These are phyloP conservation scores for Pleurozium schreberi DNA, from an alignment of 225 moss, liverwort and hornwort species.

Conservation along the genomic window DNA sequence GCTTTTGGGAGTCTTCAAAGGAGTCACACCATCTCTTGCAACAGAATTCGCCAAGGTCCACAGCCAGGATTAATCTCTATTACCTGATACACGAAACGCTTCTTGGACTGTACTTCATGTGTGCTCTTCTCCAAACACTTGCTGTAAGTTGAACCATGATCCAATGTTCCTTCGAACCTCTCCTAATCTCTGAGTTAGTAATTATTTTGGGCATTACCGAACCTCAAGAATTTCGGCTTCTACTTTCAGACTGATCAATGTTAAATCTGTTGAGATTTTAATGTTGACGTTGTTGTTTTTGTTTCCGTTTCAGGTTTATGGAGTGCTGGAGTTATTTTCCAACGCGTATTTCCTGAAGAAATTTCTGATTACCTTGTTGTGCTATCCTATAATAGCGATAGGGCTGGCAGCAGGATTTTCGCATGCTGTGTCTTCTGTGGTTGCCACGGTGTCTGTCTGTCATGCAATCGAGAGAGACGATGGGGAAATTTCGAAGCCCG, in stretches of 20 bases:
- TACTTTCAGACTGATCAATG: no score
- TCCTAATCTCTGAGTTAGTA: neutral
- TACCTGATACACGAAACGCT: neutral
- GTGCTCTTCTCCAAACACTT: neutral
- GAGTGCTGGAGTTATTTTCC: neutral
- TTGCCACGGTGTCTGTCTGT: neutral
- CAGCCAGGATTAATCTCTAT: neutral
- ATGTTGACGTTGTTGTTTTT: neutral
- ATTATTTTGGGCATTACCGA: neutral
- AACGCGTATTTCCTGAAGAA: neutral
- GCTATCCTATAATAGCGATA: neutral
- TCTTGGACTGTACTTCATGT: fast-evolving
- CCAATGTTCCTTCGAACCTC: neutral
- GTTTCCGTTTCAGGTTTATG: neutral
- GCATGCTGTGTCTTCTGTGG: neutral
- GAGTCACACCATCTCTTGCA: neutral
- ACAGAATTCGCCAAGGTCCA: neutral
- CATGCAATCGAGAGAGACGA: neutral
- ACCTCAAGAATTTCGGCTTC: neutral
- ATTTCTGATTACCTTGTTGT: neutral
- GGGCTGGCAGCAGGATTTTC: neutral
- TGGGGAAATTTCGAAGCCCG: neutral
- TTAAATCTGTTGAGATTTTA: neutral
- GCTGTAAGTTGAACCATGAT: neutral
- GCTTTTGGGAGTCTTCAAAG: neutral